A percentile compares a stretch with the other conserved stretches of the same genome.
Evolutionary conservation across 345 rosid genomes (phyloP).

Genomic region (Salix arbutifolia): DNA sequence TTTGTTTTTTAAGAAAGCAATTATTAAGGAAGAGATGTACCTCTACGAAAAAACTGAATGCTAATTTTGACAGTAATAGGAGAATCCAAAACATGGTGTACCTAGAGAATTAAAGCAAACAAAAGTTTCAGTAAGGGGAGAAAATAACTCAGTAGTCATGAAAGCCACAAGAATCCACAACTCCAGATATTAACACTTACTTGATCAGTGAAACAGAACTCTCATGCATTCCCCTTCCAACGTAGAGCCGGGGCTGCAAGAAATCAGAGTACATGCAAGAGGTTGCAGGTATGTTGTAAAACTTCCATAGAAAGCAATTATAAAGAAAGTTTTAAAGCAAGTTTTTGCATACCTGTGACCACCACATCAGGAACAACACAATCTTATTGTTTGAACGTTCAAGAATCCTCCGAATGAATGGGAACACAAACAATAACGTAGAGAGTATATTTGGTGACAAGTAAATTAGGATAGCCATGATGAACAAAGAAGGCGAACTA

Average conservation of each 20-base stretch:
- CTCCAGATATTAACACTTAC: slow-evolving; percentile 40
- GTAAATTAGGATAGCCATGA: slow-evolving; percentile 75
- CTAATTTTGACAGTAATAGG: slow-evolving; percentile 76
- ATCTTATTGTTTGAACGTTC: slow-evolving; percentile 82
- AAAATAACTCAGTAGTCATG: slow-evolving; percentile 5
- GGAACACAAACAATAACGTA: slow-evolving; percentile 74
- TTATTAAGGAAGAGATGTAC: slow-evolving; percentile 26
- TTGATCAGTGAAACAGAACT: slow-evolving; percentile 81
- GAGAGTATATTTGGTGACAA: slow-evolving; percentile 91
- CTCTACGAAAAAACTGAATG: slow-evolving; percentile 94
- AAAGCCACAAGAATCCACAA: slow-evolving; percentile 1
- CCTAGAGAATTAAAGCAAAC: slow-evolving; percentile 25
- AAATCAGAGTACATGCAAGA: neutral
- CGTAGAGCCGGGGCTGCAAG: slow-evolving; percentile 94
- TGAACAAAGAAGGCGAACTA: slow-evolving; percentile 70
- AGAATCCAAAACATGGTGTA: slow-evolving; percentile 93
- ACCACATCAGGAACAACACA: slow-evolving; percentile 99
- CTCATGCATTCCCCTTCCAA: slow-evolving; percentile 99
- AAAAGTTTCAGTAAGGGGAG: slow-evolving; percentile 19
- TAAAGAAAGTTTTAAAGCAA: neutral
- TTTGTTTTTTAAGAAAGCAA: no score
- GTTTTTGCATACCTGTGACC: slow-evolving; percentile 77
- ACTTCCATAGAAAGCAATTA: neutral
- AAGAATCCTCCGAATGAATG: slow-evolving; percentile 81
- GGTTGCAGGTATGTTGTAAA: neutral